Percentiles rank a stretch among this genome's conserved stretches.
Evolutionary conservation across 225 moss, liverwort and hornwort genomes (phyloP).

Genomic region (Asterella californica): DNA sequence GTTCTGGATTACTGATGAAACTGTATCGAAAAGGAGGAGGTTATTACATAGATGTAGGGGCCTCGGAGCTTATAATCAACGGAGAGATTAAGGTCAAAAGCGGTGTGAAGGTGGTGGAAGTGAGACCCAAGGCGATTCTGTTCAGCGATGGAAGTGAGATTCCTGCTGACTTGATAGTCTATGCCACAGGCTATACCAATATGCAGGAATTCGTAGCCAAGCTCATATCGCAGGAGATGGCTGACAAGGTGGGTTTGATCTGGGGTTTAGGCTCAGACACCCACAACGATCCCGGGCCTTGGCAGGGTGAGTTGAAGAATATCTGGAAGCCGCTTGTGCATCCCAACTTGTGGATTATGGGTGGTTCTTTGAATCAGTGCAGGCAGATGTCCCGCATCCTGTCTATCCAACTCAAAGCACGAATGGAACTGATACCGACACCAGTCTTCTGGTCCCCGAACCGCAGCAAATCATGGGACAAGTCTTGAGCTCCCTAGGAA

Average conservation of each 20-base stretch:
- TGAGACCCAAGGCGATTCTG: background rate
- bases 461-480: background rate
- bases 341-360: conserved; percentile 15
- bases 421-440: conserved; percentile 13
- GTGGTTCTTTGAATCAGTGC: background rate
- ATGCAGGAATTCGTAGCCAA: conserved; percentile 10
- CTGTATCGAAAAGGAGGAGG: background rate
- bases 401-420: conserved; percentile 21
- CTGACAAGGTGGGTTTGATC: conserved; percentile 17
- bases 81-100: conserved; percentile 23
- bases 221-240: conserved; percentile 22
- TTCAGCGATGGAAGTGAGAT: conserved; percentile 11
- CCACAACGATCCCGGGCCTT: conserved; percentile 21
- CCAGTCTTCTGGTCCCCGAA: conserved; percentile 6
- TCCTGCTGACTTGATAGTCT: conserved; percentile 18
- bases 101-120: background rate
- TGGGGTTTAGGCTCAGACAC: conserved; percentile 24
- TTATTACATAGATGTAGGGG: conserved; percentile 20
- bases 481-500: too few relatives aligned
- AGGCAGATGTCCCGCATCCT: conserved; percentile 13
- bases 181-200: conserved; percentile 13
- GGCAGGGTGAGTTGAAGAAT: conserved; percentile 19
- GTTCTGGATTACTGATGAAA: background rate
- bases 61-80: conserved; percentile 15
- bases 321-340: conserved; percentile 21